Conservation (phyloP, 805 yeast genomes). For the Kodamaea kaohsiungensis region DNA sequence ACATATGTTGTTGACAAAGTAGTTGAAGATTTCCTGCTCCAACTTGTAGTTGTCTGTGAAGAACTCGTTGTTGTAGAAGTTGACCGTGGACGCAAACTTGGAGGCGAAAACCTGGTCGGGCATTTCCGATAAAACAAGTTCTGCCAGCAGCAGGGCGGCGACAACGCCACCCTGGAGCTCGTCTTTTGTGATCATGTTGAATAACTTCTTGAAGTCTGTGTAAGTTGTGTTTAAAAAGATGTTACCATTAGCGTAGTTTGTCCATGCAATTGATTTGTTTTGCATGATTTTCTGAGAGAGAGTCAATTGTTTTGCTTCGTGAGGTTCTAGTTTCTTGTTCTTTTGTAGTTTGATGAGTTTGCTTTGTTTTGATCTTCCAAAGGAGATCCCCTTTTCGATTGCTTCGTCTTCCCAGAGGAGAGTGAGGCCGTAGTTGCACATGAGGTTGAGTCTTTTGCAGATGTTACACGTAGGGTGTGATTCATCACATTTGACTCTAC, state of each 20-base stretch:
- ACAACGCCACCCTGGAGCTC: neutral
- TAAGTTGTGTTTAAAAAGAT: conserved; percentile 19
- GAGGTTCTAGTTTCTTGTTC: conserved; percentile 8
- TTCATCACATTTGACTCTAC: conserved; percentile 48
- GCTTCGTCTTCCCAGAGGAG: conserved; percentile 42
- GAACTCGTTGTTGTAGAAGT: conserved; percentile 3
- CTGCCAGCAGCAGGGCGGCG: neutral
- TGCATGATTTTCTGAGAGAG: neutral
- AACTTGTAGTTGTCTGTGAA: conserved; percentile 11
- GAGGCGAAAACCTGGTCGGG: conserved; percentile 6
- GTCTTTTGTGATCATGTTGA: conserved; percentile 6
- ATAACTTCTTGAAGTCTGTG: conserved; percentile 17
- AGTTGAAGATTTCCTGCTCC: conserved; percentile 26
- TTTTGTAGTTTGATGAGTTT: conserved; percentile 17
- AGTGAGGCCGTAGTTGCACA: conserved; percentile 19
- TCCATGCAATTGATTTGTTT: conserved; percentile 11
- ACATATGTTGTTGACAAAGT: conserved; percentile 35
- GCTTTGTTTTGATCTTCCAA: conserved; percentile 33
- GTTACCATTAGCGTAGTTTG: conserved; percentile 7
- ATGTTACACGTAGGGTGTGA: conserved; percentile 31
- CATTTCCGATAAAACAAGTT: neutral
- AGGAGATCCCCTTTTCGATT: conserved; percentile 30
- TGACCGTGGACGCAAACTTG: conserved; percentile 3
- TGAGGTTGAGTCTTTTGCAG: conserved; percentile 24
- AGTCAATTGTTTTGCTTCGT: conserved; percentile 10